Conservation (phyloP, 306 rosid genomes). For the Amphicarpaea edgeworthii region DNA sequence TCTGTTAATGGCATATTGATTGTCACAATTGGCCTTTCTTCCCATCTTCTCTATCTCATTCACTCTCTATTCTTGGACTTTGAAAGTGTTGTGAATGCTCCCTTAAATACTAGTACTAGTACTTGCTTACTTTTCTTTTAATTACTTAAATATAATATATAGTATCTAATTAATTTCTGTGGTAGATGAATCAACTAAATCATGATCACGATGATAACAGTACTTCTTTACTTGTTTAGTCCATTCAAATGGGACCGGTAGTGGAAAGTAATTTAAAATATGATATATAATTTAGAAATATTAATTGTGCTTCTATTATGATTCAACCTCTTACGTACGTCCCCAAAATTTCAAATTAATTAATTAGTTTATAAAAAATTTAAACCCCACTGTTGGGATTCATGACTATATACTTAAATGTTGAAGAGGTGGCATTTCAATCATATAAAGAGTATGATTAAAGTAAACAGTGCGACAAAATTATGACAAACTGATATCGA, state of each 20-base stretch:
- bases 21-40: slow-evolving; percentile 1
- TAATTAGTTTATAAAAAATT: not conserved
- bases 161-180: not conserved
- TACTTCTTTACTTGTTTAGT: not conserved
- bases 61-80: not conserved
- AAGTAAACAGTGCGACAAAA: not conserved
- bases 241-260: not conserved
- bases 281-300: not conserved
- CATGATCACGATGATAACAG: not conserved
- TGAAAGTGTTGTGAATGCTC: slow-evolving; percentile 2
- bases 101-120: no score
- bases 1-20: slow-evolving; percentile 2
- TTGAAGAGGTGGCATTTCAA: not conserved
- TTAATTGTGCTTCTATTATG: not conserved
- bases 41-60: not conserved
- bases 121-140: not conserved
- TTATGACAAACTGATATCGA: not conserved
- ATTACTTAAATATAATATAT: not conserved
- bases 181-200: slow-evolving; percentile 15
- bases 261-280: not conserved
- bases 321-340: no score
- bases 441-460: not conserved
- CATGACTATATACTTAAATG: not conserved
- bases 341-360: not conserved
- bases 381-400: not conserved